Evolutionary conservation across 192 early-diverging fungal species (phyloP), one percentile per base, ranked within the genome.

Genomic region (Backusella tarrabulga): DNA sequence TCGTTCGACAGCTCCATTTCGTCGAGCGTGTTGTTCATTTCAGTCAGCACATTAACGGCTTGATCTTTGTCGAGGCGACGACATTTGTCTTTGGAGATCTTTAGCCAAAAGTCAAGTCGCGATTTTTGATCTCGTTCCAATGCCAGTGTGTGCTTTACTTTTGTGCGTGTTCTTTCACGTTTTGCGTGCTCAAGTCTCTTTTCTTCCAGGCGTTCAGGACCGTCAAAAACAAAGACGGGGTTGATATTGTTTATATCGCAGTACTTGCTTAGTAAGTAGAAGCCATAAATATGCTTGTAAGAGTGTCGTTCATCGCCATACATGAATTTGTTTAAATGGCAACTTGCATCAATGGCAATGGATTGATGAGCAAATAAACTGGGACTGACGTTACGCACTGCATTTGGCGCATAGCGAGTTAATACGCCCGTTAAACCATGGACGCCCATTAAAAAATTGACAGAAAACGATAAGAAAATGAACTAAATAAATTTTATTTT

Each of bases 191-290:
- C 92, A 34, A 63, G 38, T 12, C 83, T 71, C 74, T 94, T 94
- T 34, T 86, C 87, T 7, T 75, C 68, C 1, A 91, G 76, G 0
- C 90, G 84, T 17, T 17, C 34, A 14, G 68, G 29, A 2, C 89
- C 90, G 72, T 94, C 93, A 85, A 94, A 94, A 1, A 94, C 83
- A 81, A 93, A 90, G 29, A 94, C 80, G 0, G 92, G 92, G 19
- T 81, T 89, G 74, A 91, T 89, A 17, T 81, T 83, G 54, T 89
- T 40, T 17, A 83, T 38, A 17, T 84, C 80, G 56, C 88, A 81
- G 68, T 85, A 87, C 9, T 67, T 42, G 7, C 84, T 85, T 50
- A 94, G 71, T n/a, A 79, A 70, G 68, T 89, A 88, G 42, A 94
- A 89, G 12, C 92, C 91, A 15, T 82, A 78, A 19, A 92, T 77